phyloP scores from a whole-genome alignment of 2,329 filamentous ascomycete species.

The Sporothrix protearum region DNA sequence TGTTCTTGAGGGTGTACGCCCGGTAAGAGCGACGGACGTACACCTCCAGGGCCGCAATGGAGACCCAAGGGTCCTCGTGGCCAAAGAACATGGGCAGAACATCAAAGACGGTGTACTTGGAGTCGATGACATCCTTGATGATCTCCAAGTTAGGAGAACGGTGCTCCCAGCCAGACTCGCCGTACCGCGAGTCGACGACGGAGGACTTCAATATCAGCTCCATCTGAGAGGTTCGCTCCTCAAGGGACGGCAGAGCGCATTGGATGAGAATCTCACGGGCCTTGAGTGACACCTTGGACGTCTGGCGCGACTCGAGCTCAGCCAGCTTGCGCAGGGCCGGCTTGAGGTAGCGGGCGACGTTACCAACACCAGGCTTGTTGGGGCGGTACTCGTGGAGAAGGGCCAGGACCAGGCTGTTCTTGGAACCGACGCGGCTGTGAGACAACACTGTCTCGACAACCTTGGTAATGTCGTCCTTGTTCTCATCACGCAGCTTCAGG shows the following conservation, averaged over 20 bases:
- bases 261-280: constrained; percentile 96
- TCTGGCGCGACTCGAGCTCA: constrained; percentile 79
- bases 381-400: constrained; percentile 92
- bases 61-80: constrained; percentile 91
- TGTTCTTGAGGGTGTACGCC: constrained; percentile 84
- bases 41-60: constrained; percentile 87
- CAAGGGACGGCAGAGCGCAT: constrained; percentile 89
- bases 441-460: constrained; percentile 89
- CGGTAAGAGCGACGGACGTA: constrained; percentile 96
- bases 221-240: constrained; percentile 94
- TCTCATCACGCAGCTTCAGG: constrained; percentile 87
- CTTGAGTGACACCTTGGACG: constrained; percentile 95
- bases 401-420: constrained; percentile 89
- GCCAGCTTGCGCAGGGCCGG: constrained; percentile 78
- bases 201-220: constrained; percentile 96
- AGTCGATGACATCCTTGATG: constrained; percentile 97
- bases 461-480: constrained; percentile 84
- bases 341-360: constrained; percentile 83
- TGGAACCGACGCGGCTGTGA: constrained; percentile 85
- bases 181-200: constrained; percentile 94
- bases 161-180: constrained; percentile 95
- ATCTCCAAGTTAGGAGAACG: constrained; percentile 84
- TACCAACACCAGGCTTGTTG: constrained; percentile 86
- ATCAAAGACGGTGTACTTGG: constrained; percentile 97
- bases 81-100: constrained; percentile 93